phyloP scores from a whole-genome alignment of 768 basidiomycete species.

The Termitomyces sp. region DNA sequence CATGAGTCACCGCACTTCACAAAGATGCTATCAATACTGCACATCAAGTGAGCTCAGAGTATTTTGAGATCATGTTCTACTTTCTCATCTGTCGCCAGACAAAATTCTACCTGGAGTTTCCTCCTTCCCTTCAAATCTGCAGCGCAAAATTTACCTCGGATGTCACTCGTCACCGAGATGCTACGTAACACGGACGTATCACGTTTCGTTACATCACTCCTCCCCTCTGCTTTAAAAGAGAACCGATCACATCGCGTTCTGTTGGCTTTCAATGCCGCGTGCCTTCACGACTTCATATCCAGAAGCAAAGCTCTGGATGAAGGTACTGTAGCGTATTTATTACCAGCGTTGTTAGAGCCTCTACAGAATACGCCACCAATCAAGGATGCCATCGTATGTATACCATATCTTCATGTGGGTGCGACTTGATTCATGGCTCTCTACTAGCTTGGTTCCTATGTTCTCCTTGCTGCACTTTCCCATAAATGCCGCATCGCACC shows the following conservation, averaged over 20 bases:
- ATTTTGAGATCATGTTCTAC: neutral
- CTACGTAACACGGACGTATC: constrained; percentile 62
- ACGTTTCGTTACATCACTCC: constrained; percentile 60
- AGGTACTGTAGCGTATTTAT: constrained; percentile 55
- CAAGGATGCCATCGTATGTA: constrained; percentile 53
- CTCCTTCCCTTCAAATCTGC: constrained; percentile 74
- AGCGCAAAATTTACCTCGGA: constrained; percentile 66
- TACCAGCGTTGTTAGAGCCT: constrained; percentile 61
- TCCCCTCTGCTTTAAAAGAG: constrained; percentile 53
- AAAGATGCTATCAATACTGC: constrained; percentile 86
- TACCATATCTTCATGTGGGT: neutral
- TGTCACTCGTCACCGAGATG: constrained; percentile 75
- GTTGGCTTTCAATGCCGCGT: constrained; percentile 77
- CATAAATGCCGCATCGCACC: constrained; percentile 56
- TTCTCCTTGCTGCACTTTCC: constrained; percentile 66
- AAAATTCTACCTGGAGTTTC: constrained; percentile 60
- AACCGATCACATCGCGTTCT: constrained; percentile 60
- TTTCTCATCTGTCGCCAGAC: constrained; percentile 30
- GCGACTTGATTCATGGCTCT: neutral
- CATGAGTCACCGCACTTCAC: constrained; percentile 93
- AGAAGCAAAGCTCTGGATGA: constrained; percentile 53
- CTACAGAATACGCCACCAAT: constrained; percentile 33
- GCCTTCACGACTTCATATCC: constrained; percentile 74
- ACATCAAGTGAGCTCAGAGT: constrained; percentile 50
- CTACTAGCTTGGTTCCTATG: constrained; percentile 62